These are phyloP conservation scores for Albugo laibachii DNA, from an alignment of 352 stramenopile species.

Conservation along the genomic window DNA sequence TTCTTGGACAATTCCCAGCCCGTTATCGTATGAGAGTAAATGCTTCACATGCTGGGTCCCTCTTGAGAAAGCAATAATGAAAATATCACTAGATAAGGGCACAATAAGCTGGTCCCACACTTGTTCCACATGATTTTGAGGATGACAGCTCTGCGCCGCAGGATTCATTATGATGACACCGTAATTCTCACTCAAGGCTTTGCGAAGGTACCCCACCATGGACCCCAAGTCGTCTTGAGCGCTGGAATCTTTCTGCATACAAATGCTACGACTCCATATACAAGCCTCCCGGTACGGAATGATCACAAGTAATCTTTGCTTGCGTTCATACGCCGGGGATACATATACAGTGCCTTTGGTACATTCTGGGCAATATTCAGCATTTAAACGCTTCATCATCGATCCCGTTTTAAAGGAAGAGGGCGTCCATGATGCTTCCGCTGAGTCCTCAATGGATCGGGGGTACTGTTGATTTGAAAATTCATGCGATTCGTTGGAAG, in stretches of 20 bases:
- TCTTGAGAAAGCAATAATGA: slow-evolving; percentile 57
- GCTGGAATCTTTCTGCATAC: slow-evolving; percentile 34
- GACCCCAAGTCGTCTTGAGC: slow-evolving; percentile 37
- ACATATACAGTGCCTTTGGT: slow-evolving; percentile 49
- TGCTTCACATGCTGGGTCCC: slow-evolving; percentile 65
- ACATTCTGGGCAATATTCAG: neutral
- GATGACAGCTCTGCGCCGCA: slow-evolving; percentile 50
- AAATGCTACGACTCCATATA: slow-evolving; percentile 75
- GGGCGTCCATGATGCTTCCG: neutral
- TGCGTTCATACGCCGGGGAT: slow-evolving; percentile 32
- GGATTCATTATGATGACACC: slow-evolving; percentile 71
- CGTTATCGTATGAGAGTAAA: slow-evolving; percentile 58
- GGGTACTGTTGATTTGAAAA: no score
- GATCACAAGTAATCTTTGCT: slow-evolving; percentile 54
- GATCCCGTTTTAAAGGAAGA: neutral
- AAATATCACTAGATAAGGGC: slow-evolving; percentile 40
- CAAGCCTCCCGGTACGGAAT: slow-evolving; percentile 66
- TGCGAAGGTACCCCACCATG: slow-evolving; percentile 65
- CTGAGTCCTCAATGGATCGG: neutral
- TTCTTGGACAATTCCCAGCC: slow-evolving; percentile 57
- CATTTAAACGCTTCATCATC: neutral
- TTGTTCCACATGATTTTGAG: slow-evolving; percentile 45
- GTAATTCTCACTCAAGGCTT: slow-evolving; percentile 63
- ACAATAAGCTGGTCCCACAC: slow-evolving; percentile 62
- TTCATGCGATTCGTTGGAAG: neutral